These are phyloP conservation scores for Suillus paluster DNA, from an alignment of 768 basidiomycete species.

Conservation along the genomic window DNA sequence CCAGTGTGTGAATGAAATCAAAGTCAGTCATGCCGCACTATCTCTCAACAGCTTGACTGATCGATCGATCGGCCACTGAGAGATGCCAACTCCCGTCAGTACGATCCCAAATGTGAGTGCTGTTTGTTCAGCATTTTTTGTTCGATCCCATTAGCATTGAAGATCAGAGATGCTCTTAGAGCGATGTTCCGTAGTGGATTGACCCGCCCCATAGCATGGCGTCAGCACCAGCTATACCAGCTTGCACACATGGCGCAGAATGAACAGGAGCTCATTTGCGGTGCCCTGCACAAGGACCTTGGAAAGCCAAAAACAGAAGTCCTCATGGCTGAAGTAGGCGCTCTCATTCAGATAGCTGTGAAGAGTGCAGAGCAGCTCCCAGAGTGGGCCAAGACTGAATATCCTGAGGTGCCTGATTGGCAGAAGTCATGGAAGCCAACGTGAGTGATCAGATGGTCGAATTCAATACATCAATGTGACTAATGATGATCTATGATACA, in stretches of 20 bases:
- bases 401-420: slow-evolving; percentile 41
- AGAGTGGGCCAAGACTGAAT: slow-evolving; percentile 57
- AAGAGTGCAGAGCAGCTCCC: slow-evolving; percentile 54
- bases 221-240: slow-evolving; percentile 66
- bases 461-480: background rate
- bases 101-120: slow-evolving; percentile 31
- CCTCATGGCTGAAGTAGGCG: slow-evolving; percentile 48
- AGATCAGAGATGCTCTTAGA: slow-evolving; percentile 44
- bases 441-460: slow-evolving; percentile 16
- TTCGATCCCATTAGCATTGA: background rate
- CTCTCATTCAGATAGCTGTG: slow-evolving; percentile 46
- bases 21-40: too few relatives aligned
- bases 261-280: slow-evolving; percentile 56
- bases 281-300: slow-evolving; percentile 50
- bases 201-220: slow-evolving; percentile 59
- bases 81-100: slow-evolving; percentile 8
- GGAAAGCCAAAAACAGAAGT: slow-evolving; percentile 47
- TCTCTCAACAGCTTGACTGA: too few relatives aligned
- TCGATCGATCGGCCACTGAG: background rate
- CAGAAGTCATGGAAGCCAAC: slow-evolving; percentile 57
- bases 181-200: slow-evolving; percentile 53
- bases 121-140: background rate
- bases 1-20: too few relatives aligned
- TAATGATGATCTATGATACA: background rate
- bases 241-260: slow-evolving; percentile 65